Evolutionary conservation across 371 early-diverging fungal genomes (phyloP).

Genomic region (Zopfochytrium polystomum): DNA sequence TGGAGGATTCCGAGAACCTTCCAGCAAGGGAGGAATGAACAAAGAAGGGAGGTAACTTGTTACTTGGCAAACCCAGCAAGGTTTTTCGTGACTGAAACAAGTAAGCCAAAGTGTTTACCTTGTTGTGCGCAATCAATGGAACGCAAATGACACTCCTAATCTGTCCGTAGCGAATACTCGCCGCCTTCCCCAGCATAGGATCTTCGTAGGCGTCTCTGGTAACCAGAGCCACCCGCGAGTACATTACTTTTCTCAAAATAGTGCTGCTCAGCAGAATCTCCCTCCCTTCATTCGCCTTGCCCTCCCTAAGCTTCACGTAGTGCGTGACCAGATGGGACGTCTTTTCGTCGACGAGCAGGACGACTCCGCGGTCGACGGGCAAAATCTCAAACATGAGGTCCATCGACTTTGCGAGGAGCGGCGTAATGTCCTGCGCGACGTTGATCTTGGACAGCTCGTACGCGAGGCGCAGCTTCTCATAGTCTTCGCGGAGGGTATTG

Average conservation of each 20-base stretch:
- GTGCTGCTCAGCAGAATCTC: conserved; percentile 53
- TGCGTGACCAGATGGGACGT: conserved; percentile 43
- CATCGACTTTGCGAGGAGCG: conserved; percentile 43
- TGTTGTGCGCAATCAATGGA: conserved; percentile 52
- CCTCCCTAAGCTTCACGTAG: conserved; percentile 49
- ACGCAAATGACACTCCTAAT: conserved; percentile 54
- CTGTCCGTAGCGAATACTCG: conserved; percentile 43
- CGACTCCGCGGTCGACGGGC: conserved; percentile 55
- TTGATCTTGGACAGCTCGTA: conserved; percentile 52
- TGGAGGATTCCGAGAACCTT: conserved; percentile 55
- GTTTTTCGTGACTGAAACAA: too few species aligned
- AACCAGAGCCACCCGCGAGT: conserved; percentile 44
- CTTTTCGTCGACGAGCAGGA: conserved; percentile 48
- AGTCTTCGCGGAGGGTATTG: conserved; percentile 47
- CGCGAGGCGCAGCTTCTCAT: conserved; percentile 57
- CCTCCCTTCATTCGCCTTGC: conserved; percentile 40
- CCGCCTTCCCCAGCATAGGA: conserved; percentile 47
- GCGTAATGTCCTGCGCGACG: conserved; percentile 43
- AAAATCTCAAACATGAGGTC: conserved; percentile 56
- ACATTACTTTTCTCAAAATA: conserved; percentile 47
- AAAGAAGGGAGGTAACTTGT: too few species aligned
- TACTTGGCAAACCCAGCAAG: too few species aligned
- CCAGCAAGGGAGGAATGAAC: too few species aligned
- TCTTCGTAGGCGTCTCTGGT: conserved; percentile 52
- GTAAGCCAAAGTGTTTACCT: too few species aligned